Conservation (phyloP, 208 protist species). For the Wallacemonas rigidus region DNA sequence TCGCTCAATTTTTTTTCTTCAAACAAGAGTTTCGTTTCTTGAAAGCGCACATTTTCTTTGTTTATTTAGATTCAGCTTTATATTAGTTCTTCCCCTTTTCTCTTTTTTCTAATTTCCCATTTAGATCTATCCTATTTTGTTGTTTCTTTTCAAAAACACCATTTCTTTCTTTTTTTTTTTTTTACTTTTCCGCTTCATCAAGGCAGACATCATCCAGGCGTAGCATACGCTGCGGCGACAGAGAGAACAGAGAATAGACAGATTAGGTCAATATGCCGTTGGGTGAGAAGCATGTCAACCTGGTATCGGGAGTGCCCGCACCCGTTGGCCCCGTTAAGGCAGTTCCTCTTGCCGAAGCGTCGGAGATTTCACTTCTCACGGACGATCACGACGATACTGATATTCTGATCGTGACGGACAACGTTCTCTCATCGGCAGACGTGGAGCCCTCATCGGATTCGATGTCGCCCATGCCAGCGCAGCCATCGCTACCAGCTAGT, state of each 20-base stretch:
- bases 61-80: slow-evolving; percentile 5
- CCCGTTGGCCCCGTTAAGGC: neutral
- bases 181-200: too few relatives aligned
- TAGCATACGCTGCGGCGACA: too few relatives aligned
- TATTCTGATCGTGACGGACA: neutral
- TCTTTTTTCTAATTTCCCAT: neutral
- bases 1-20: neutral
- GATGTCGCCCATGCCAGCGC: neutral
- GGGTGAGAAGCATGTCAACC: neutral
- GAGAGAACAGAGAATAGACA: too few relatives aligned
- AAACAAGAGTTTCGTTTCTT: neutral
- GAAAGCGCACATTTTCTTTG: neutral
- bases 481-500: neutral
- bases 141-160: neutral
- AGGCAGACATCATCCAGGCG: too few relatives aligned
- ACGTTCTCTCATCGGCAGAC: neutral
- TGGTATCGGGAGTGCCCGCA: neutral
- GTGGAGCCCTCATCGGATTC: neutral
- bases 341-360: neutral
- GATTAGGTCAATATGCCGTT: neutral
- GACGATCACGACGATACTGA: neutral
- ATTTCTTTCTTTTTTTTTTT: neutral
- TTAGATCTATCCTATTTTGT: neutral
- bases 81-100: neutral
- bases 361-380: neutral